A percentile compares a stretch with the other conserved stretches of the same genome.
phyloP scores from a whole-genome alignment of 2,329 filamentous ascomycete species.

The Cordyceps javanica region DNA sequence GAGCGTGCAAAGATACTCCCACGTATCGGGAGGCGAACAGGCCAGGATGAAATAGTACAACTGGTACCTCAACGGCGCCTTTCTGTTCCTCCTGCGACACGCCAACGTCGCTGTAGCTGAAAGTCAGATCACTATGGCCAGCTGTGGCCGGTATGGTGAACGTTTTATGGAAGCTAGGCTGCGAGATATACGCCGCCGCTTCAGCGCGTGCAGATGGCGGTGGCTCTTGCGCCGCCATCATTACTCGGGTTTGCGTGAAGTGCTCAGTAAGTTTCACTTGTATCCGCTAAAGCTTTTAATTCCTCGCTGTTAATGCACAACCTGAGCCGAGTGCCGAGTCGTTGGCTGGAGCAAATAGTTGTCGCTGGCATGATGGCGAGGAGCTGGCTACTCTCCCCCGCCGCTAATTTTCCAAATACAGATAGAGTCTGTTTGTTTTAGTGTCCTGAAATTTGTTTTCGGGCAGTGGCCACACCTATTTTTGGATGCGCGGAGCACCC shows the following conservation, averaged over 20 bases:
- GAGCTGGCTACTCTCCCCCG: not conserved
- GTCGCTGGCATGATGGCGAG: not conserved
- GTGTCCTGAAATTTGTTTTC: too few relatives aligned
- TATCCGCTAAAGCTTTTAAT: not conserved
- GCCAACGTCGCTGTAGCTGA: slow-evolving; percentile 26
- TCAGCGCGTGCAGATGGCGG: not conserved
- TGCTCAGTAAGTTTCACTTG: not conserved
- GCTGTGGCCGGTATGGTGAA: slow-evolving; percentile 21
- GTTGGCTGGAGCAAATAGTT: not conserved
- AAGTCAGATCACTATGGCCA: slow-evolving; percentile 17
- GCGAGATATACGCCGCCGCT: slow-evolving; percentile 16
- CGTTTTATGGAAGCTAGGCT: slow-evolving; percentile 21
- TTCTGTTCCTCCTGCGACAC: not conserved
- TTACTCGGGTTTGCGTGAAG: not conserved
- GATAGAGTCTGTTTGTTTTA: too few relatives aligned
- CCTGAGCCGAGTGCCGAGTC: not conserved
- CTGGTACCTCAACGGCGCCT: slow-evolving; percentile 16
- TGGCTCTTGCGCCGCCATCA: not conserved
- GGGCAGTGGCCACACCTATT: too few relatives aligned
- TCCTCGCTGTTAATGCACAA: not conserved
- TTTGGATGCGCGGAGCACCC: too few relatives aligned
- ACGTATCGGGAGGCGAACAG: slow-evolving; percentile 24
- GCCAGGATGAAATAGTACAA: slow-evolving; percentile 24
- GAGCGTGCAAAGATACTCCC: slow-evolving; percentile 25
- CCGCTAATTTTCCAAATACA: slow-evolving; percentile 2